Conservation (phyloP, 305 asterid genomes). For the Striga hermonthica region DNA sequence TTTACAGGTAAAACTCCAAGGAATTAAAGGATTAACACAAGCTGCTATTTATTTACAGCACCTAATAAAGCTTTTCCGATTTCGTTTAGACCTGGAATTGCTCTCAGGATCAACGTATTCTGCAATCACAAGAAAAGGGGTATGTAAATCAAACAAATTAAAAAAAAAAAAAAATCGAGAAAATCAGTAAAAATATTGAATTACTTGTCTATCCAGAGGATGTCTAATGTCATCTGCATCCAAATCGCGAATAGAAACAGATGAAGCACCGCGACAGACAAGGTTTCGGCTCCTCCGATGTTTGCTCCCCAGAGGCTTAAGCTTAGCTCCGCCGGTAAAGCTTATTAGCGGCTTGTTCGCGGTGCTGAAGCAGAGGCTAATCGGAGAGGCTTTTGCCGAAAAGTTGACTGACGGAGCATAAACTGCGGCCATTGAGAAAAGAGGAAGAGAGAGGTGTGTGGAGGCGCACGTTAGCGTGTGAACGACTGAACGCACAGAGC, state of each 20-base stretch:
- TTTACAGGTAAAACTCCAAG: slow-evolving; percentile 15
- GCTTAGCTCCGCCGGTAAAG: slow-evolving; percentile 29
- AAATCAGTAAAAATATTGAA: neutral
- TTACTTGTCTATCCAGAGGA: slow-evolving; percentile 91
- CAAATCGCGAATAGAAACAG: slow-evolving; percentile 52
- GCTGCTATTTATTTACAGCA: slow-evolving; percentile 30
- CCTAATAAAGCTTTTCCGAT: slow-evolving; percentile 84
- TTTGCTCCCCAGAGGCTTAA: slow-evolving; percentile 27
- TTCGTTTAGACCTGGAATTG: slow-evolving; percentile 83
- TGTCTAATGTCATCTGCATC: slow-evolving; percentile 95
- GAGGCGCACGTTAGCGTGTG: slow-evolving; percentile 35
- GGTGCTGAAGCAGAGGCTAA: slow-evolving; percentile 28
- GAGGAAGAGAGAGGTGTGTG: slow-evolving; percentile 2
- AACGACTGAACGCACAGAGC: slow-evolving; percentile 11
- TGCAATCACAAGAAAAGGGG: slow-evolving; percentile 33
- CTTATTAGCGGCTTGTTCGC: slow-evolving; percentile 24
- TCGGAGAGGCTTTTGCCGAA: slow-evolving; percentile 34
- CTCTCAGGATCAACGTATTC: slow-evolving; percentile 88
- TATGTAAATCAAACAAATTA: neutral
- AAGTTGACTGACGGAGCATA: slow-evolving; percentile 37
- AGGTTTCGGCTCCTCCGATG: slow-evolving; percentile 22
- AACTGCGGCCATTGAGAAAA: slow-evolving; percentile 58
- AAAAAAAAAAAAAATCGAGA: neutral
- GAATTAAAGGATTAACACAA: slow-evolving; percentile 11
- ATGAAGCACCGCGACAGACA: slow-evolving; percentile 55